A percentile compares a stretch with the other conserved stretches of the same genome.
Evolutionary conservation across 768 basidiomycete species (phyloP).

Genomic region (Termitomyces sp.): DNA sequence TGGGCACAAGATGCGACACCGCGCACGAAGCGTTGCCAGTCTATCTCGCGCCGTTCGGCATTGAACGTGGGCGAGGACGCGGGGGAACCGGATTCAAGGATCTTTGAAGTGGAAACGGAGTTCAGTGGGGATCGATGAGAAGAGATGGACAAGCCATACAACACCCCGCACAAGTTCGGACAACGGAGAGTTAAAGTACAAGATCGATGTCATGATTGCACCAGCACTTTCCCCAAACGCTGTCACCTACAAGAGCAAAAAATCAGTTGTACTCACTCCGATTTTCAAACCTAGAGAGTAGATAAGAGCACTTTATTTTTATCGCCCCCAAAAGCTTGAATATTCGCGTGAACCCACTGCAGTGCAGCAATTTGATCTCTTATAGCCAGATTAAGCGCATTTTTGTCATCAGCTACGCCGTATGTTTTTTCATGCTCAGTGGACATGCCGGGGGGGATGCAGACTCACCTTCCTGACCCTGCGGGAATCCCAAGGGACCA

Average conservation of each 20-base stretch:
- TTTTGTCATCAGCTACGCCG: slow-evolving; percentile 20
- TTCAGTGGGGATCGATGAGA: neutral
- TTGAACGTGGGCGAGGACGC: slow-evolving; percentile 23
- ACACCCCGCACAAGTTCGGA: slow-evolving; percentile 20
- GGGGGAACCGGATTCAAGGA: slow-evolving; percentile 36
- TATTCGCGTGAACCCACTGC: slow-evolving; percentile 48
- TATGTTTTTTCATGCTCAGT: slow-evolving; percentile 17
- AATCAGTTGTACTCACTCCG: neutral
- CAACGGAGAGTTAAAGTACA: neutral
- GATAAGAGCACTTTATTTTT: slow-evolving; percentile 29
- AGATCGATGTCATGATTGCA: neutral
- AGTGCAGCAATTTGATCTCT: slow-evolving; percentile 34
- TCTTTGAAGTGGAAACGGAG: slow-evolving; percentile 18
- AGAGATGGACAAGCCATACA: slow-evolving; percentile 15
- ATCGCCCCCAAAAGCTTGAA: slow-evolving; percentile 51
- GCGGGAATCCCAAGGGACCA: slow-evolving; percentile 42
- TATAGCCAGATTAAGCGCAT: slow-evolving; percentile 33
- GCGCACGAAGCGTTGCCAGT: slow-evolving; percentile 23
- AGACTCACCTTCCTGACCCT: slow-evolving; percentile 25
- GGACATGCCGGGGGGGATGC: neutral
- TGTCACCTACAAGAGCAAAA: slow-evolving; percentile 47
- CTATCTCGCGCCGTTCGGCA: slow-evolving; percentile 21
- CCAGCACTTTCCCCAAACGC: slow-evolving; percentile 5
- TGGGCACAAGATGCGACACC: slow-evolving; percentile 22
- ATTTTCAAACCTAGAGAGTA: neutral